Conservation (phyloP, 257 asterid genomes). For the Thymus quinquecostatus region DNA sequence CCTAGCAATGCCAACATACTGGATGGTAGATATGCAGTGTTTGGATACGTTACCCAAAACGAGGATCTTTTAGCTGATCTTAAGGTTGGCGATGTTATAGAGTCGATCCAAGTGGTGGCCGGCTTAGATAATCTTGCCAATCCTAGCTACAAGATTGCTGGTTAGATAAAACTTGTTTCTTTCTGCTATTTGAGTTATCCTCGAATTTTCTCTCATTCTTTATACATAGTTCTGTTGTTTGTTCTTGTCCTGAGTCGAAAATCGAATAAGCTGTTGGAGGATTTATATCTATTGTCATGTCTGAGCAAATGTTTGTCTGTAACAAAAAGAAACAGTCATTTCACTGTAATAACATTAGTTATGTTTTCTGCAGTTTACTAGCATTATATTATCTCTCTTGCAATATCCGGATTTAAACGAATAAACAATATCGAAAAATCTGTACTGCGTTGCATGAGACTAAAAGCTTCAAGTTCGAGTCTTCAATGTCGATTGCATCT, state of each 20-base stretch:
- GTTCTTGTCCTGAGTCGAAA: constrained; percentile 10
- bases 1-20: constrained; percentile 97
- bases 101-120: constrained; percentile 82
- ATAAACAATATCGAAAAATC: no score
- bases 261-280: not conserved
- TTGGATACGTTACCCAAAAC: constrained; percentile 82
- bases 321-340: not conserved
- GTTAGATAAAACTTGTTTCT: constrained; percentile 42
- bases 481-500: no score
- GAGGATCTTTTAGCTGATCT: constrained; percentile 89
- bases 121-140: constrained; percentile 92
- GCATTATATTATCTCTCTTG: not conserved
- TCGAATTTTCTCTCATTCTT: constrained; percentile 30
- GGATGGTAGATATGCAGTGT: constrained; percentile 93
- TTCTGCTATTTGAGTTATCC: constrained; percentile 19
- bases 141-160: constrained; percentile 98
- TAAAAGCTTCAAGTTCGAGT: no score
- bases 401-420: not conserved
- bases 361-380: not conserved
- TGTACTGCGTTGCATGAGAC: no score
- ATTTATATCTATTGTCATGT: not conserved
- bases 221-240: constrained; percentile 24
- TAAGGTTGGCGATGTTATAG: constrained; percentile 96
- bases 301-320: constrained; percentile 24
- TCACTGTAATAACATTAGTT: not conserved